Evolutionary conservation across 495 filamentous ascomycete species (phyloP).

Genomic region (Podospora australis): DNA sequence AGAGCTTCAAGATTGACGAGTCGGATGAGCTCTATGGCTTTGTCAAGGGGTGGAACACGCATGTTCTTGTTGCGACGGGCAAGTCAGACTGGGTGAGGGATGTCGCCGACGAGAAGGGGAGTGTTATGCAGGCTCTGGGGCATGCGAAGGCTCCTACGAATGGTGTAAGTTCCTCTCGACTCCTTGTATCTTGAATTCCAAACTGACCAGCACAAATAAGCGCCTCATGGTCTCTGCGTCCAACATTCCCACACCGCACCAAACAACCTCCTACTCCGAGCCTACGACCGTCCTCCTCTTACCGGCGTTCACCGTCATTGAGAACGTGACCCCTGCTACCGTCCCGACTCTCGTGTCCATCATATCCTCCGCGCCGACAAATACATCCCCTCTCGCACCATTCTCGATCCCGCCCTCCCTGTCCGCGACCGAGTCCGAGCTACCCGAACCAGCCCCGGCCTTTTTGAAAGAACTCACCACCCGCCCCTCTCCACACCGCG

Average conservation of each 20-base stretch:
- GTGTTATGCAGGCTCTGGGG: constrained; percentile 88
- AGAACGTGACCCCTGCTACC: constrained; percentile 73
- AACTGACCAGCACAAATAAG: constrained; percentile 32
- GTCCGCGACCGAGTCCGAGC: constrained; percentile 61
- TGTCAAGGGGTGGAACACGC: constrained; percentile 83
- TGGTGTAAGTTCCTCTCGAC: constrained; percentile 51
- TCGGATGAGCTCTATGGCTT: constrained; percentile 76
- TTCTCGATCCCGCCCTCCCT: constrained; percentile 29
- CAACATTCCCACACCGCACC: constrained; percentile 72
- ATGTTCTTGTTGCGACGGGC: constrained; percentile 86
- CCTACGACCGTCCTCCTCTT: constrained; percentile 82
- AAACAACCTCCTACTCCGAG: constrained; percentile 49
- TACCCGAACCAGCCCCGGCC: constrained; percentile 26
- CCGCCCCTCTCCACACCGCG: constrained; percentile 69
- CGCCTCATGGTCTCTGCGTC: constrained; percentile 87
- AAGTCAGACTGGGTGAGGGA: constrained; percentile 92
- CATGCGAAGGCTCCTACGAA: constrained; percentile 56
- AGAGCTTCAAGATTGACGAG: constrained; percentile 64
- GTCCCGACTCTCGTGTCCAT: constrained; percentile 69
- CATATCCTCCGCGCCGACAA: constrained; percentile 69
- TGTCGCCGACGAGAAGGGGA: constrained; percentile 84
- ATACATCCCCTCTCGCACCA: constrained; percentile 57
- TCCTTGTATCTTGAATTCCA: not conserved
- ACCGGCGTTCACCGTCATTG: constrained; percentile 78
- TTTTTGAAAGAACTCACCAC: constrained; percentile 48